Evolutionary conservation across 345 rosid genomes (phyloP), one percentile per base, ranked within the genome.

Genomic region (Citrus australasica): DNA sequence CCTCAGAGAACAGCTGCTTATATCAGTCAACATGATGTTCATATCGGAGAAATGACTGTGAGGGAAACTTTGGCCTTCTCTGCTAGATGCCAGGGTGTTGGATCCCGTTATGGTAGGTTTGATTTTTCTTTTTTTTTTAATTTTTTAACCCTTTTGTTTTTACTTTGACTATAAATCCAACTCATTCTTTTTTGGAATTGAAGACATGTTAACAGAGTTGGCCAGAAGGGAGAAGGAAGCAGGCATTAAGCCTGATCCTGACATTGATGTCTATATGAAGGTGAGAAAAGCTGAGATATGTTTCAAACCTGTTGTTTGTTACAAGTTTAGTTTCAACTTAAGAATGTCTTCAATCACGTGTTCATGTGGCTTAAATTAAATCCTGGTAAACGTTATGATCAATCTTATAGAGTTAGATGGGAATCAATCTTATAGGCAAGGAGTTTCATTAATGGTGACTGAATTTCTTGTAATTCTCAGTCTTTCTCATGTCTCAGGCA

Each of bases 151-250:
- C 46, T 40, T 40, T 9, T 40, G 89, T 40, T 24, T 3, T 69
- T 16, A 3, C 14, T 27, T 38, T 4, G 62, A 10, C 11, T 3
- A 3, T 35, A 14, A 40, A 40, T 2, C 46, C 46, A 40, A 4
- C 11, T 58, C 8, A 0, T 61, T 46, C 56, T 25, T 69, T 35
- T 46, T n/a, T 7, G 14, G 6, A 14, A 64, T 33, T 81, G 80
- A 81, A 94, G 98, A 90, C 25, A 73, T 91, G 89, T 78, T 94
- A 70, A 82, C 84, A 1, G 98, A 94, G 85, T 85, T 94, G 73
- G 81, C 84, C 16, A 87, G 97, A 84, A 92, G 98, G 83, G 98
- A 94, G 76, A 94, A 88, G 53, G 92, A 83, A 30, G 94, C 94
- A 58, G 88, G 89, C 64, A 91, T 94, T 42, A 90, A 48, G 55